These are phyloP conservation scores for Teunomyces pallodes DNA, from an alignment of 805 yeast genomes.

Conservation along the genomic window DNA sequence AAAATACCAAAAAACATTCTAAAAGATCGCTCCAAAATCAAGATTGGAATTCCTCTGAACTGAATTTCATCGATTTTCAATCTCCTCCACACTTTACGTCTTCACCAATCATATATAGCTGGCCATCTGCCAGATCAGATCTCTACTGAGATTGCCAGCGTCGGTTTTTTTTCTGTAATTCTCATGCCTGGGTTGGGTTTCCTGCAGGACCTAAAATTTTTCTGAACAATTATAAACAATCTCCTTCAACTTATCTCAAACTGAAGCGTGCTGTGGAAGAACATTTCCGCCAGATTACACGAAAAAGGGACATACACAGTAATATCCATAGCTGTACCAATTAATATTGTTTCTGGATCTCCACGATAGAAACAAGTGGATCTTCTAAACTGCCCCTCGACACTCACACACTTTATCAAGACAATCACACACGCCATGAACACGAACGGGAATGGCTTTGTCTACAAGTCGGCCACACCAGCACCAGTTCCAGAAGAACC, in stretches of 20 bases:
- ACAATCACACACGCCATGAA: neutral
- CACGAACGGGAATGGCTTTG: conserved; percentile 1
- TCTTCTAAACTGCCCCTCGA: neutral
- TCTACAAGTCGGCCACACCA: conserved; percentile 2
- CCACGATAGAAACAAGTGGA: neutral
- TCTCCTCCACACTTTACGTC: too few relatives aligned
- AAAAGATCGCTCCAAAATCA: too few relatives aligned
- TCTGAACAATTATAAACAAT: neutral
- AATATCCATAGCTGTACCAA: neutral
- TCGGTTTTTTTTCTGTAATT: neutral
- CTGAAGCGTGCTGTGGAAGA: neutral
- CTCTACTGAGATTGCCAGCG: neutral
- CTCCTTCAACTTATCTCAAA: neutral
- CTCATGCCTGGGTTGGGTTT: neutral
- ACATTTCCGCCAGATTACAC: neutral
- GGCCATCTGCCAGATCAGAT: neutral
- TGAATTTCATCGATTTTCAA: too few relatives aligned
- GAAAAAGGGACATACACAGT: neutral
- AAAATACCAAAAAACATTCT: too few relatives aligned
- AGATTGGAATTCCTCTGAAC: too few relatives aligned
- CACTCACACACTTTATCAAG: neutral
- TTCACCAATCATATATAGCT: neutral
- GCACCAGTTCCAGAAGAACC: neutral
- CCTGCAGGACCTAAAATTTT: conserved; percentile 2
- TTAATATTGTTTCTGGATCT: neutral